Evolutionary conservation across 208 protist species (phyloP).

Genomic region (Crithidia fasciculata): DNA sequence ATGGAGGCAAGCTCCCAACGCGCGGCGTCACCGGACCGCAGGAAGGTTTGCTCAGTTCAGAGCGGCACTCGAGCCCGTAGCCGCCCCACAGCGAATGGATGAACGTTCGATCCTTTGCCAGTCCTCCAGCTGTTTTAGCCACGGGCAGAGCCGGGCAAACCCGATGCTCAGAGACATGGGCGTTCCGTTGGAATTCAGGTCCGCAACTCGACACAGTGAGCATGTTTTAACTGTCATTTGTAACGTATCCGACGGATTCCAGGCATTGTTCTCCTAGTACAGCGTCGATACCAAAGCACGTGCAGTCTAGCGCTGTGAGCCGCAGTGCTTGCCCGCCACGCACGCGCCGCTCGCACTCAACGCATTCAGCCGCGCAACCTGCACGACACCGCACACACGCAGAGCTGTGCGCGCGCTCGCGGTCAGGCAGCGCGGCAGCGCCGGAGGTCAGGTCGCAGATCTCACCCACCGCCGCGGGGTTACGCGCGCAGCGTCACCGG

Average conservation of each 20-base stretch:
- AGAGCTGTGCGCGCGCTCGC: slow-evolving; percentile 16
- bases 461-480: slow-evolving; percentile 25
- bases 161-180: no score
- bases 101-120: no score
- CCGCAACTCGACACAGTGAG: not conserved
- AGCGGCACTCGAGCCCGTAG: no score
- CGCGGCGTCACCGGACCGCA: no score
- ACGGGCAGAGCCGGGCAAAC: no score
- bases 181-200: no score
- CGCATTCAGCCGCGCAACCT: slow-evolving; percentile 29
- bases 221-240: not conserved
- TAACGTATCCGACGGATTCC: not conserved
- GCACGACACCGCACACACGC: slow-evolving; percentile 18
- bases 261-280: not conserved
- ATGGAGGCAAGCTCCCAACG: no score
- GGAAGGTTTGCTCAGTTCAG: no score
- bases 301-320: not conserved
- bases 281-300: slow-evolving; percentile 17
- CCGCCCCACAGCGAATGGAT: no score
- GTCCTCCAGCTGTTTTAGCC: no score
- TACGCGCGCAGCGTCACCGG: slow-evolving; percentile 36
- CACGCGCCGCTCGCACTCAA: slow-evolving; percentile 24
- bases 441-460: slow-evolving; percentile 26
- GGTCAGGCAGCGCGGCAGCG: slow-evolving; percentile 20
- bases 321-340: slow-evolving; percentile 1